phyloP scores from a whole-genome alignment of 345 rosid genomes.

The Bruguiera parviflora region DNA sequence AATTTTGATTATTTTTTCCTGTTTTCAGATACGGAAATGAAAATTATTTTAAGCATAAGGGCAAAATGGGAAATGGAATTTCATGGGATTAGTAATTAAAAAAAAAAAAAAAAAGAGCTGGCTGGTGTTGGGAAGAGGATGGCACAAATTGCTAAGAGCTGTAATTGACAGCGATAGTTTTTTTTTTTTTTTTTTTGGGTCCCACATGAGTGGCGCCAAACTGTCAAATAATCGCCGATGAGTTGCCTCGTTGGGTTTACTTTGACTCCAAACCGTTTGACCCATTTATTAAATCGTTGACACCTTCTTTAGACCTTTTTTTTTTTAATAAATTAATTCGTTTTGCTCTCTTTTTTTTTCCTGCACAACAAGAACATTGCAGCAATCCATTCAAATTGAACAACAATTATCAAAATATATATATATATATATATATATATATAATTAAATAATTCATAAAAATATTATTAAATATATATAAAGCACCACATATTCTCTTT shows the following conservation, averaged over 20 bases:
- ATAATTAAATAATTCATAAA: no score
- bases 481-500: no score
- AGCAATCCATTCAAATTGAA: no score
- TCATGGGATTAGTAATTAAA: slow-evolving; percentile 7
- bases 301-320: not conserved
- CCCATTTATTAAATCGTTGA: not conserved
- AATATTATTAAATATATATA: no score
- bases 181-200: slow-evolving; percentile 13
- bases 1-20: no score
- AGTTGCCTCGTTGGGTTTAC: not conserved
- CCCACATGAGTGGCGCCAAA: slow-evolving; percentile 18
- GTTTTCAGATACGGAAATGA: no score
- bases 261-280: not conserved
- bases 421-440: no score
- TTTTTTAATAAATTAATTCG: not conserved
- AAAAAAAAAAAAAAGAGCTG: not conserved
- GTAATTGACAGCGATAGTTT: slow-evolving; percentile 25
- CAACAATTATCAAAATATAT: no score
- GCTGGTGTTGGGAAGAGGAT: no score
- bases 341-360: no score
- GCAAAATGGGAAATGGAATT: slow-evolving; percentile 16
- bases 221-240: slow-evolving; percentile 15
- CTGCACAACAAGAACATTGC: no score
- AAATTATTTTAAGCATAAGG: slow-evolving; percentile 5
- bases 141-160: slow-evolving; percentile 13